Conservation (phyloP, 2,329 filamentous ascomycete genomes). For the Hymenoscyphus linearis region DNA sequence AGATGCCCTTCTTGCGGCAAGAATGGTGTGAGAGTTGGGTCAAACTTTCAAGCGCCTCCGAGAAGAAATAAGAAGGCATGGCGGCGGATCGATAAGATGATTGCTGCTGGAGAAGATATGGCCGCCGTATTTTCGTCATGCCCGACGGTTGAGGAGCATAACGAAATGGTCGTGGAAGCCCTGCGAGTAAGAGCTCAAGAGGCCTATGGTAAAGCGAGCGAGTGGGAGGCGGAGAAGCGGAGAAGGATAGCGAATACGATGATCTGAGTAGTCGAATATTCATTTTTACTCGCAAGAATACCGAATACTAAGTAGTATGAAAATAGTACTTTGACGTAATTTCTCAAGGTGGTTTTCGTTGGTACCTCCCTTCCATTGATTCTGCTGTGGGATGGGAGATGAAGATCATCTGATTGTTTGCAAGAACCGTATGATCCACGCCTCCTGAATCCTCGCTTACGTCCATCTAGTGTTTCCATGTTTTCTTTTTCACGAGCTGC, state of each 20-base stretch:
- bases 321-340: background rate
- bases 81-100: constrained; percentile 2
- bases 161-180: constrained; percentile 2
- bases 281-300: background rate
- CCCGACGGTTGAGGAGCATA: constrained; percentile 1
- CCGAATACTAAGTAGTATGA: too few species aligned
- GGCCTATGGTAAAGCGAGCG: background rate
- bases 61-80: constrained; percentile 2
- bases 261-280: background rate
- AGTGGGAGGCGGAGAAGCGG: background rate
- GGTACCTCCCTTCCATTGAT: background rate
- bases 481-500: background rate
- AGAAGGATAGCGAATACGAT: background rate
- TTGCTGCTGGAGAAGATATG: constrained; percentile 8
- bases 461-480: background rate
- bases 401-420: background rate
- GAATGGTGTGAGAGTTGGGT: constrained; percentile 3
- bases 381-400: background rate
- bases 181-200: background rate
- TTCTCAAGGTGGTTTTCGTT: background rate
- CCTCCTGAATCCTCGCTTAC: background rate
- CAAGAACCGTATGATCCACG: background rate
- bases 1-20: constrained; percentile 8
- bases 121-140: constrained; percentile 1
- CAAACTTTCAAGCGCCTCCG: constrained; percentile 3